Conservation (phyloP, 352 stramenopile species). For the Phytopythium ostracodes region DNA sequence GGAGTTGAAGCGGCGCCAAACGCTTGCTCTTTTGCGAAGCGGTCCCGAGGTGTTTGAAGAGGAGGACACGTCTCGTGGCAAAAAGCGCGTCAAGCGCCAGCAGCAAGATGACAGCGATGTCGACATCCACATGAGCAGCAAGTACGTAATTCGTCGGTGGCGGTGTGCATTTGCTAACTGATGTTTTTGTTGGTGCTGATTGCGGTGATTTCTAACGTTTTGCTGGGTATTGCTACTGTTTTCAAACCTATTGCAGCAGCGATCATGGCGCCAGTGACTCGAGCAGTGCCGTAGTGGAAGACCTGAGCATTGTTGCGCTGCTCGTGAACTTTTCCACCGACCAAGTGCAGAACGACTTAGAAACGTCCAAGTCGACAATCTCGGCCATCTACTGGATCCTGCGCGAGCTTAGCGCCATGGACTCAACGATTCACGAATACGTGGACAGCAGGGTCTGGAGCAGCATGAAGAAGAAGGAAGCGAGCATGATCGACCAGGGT, state of each 20-base stretch:
- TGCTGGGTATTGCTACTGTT: conserved; percentile 1
- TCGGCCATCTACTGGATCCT: conserved; percentile 82
- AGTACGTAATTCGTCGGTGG: conserved; percentile 23
- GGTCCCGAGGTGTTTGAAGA: conserved; percentile 65
- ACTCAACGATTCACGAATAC: conserved; percentile 43
- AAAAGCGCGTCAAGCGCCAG: conserved; percentile 72
- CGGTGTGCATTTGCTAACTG: not conserved
- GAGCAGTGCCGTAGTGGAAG: conserved; percentile 34
- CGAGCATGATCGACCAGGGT: conserved; percentile 40
- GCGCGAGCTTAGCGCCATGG: conserved; percentile 50
- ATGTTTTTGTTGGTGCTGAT: not conserved
- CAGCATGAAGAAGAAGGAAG: conserved; percentile 58
- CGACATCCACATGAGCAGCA: conserved; percentile 69
- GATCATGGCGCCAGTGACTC: conserved; percentile 39
- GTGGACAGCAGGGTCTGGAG: conserved; percentile 62
- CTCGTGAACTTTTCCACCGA: conserved; percentile 60
- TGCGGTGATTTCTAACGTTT: not conserved
- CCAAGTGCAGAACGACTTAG: conserved; percentile 71
- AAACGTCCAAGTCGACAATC: conserved; percentile 74
- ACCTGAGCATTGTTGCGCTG: conserved; percentile 57
- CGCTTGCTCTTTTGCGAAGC: conserved; percentile 44
- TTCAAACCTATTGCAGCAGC: conserved; percentile 21
- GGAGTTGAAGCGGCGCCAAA: conserved; percentile 46
- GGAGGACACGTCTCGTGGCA: conserved; percentile 39
- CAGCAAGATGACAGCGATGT: conserved; percentile 35